Conservation (phyloP, 169 alveolate genomes). For the Plasmodium knowlesi region DNA sequence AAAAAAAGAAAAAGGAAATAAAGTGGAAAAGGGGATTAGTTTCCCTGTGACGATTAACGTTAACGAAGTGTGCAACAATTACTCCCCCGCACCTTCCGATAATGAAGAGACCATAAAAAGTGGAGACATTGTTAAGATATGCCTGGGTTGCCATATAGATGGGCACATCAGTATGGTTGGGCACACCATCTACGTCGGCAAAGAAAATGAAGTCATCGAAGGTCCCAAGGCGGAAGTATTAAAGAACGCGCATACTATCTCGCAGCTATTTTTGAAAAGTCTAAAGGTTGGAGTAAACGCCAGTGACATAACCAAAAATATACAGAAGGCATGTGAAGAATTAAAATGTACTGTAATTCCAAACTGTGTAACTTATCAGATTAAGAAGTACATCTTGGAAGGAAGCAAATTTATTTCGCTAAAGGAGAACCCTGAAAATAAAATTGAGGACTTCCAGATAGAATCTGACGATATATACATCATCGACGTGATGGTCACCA, state of each 20-base stretch:
- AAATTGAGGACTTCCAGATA: constrained; percentile 93
- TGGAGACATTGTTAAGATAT: constrained; percentile 94
- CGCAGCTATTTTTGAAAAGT: constrained; percentile 94
- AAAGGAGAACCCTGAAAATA: constrained; percentile 92
- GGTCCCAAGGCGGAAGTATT: constrained; percentile 82
- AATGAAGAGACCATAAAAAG: constrained; percentile 82
- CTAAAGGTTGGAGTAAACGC: constrained; percentile 91
- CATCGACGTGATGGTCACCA: constrained; percentile 93
- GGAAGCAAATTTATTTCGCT: constrained; percentile 89
- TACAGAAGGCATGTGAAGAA: constrained; percentile 90
- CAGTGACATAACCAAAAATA: constrained; percentile 92
- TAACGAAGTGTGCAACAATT: constrained; percentile 95
- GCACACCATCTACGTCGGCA: constrained; percentile 85
- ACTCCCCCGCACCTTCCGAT: constrained; percentile 89
- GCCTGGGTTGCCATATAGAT: constrained; percentile 94
- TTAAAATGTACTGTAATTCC: constrained; percentile 91
- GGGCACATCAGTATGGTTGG: constrained; percentile 94
- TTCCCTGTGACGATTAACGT: constrained; percentile 97
- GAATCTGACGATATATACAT: constrained; percentile 95
- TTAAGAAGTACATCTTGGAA: constrained; percentile 95
- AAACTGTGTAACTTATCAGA: constrained; percentile 95
- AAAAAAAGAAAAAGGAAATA: constrained; percentile 86
- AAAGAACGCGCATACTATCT: constrained; percentile 93
- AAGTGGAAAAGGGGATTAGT: constrained; percentile 95
- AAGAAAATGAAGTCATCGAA: constrained; percentile 57